Evolutionary conservation across 768 basidiomycete species (phyloP), one percentile per base, ranked within the genome.

Genomic region (Rhizopogon vulgaris): DNA sequence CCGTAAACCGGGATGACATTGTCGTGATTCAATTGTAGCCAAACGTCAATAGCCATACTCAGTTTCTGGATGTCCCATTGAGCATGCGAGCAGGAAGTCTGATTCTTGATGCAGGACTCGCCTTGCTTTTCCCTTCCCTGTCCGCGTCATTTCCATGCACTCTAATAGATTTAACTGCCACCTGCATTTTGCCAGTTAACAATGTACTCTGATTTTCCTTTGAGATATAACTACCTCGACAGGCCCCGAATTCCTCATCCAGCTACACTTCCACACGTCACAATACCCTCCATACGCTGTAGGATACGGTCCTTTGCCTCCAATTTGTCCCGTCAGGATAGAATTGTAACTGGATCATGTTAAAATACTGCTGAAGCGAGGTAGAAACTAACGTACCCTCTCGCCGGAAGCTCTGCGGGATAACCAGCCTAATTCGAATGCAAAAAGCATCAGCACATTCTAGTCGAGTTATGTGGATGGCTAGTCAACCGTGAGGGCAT

Each of bases 131-230:
- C 38, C 49, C 27, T 8, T 4, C 17, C 25, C 58, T 56, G 39
- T 53, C 45, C 0, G 37, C 3, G 14, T 52, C 56, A 11, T 28
- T 43, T 3, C 30, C 38, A 6, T 49, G 36, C 6, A 48, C 32
- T 25, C 64, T 62, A 38, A 66, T 25, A n/a, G 49, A 55, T 55
- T 66, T 66, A 15, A 66, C 60, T 28, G 67, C 64, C 30, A 66
- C 64, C 64, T 66, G 32, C 3, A 4, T 18, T 15, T 14, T 22
- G 18, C 8, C 30, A 4, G 18, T 37, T 17, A 36, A 18, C 22
- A 34, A 42, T 9, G 1, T 12, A 28, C 11, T 18, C 12, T 18
- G 15, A 28, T 17, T 36, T 8, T 1, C 12, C 2, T 22, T 14
- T 41, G 17, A 28, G 22, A 36, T 11, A 45, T 40, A 17, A 3